Evolutionary conservation across 2,329 filamentous ascomycete species (phyloP).

Genomic region (Acrocalymma vagum): DNA sequence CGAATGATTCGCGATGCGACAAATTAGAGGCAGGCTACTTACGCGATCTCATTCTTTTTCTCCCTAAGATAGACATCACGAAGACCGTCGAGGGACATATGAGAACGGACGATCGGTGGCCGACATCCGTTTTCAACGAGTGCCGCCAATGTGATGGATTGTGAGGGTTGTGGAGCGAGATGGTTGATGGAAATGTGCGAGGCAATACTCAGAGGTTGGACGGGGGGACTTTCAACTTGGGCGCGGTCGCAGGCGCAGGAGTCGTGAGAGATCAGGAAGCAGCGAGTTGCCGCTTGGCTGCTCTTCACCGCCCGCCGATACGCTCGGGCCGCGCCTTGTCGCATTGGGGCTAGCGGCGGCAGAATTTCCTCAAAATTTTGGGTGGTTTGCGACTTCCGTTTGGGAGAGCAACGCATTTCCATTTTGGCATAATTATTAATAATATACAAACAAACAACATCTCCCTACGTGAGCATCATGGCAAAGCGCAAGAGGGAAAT

Average conservation of each 20-base stretch:
- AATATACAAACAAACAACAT: too few species aligned
- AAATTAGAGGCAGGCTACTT: slow-evolving; percentile 45
- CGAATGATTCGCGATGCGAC: slow-evolving; percentile 37
- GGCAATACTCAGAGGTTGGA: slow-evolving; percentile 37
- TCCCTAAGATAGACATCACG: slow-evolving; percentile 50
- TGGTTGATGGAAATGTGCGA: slow-evolving; percentile 45
- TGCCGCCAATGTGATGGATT: slow-evolving; percentile 51
- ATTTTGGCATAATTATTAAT: slow-evolving; percentile 9
- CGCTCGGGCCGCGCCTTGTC: slow-evolving; percentile 23
- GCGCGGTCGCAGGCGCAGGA: too few species aligned
- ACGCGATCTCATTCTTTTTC: slow-evolving; percentile 55
- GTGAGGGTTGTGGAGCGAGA: slow-evolving; percentile 31
- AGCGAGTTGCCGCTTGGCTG: slow-evolving; percentile 25
- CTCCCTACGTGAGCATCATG: too few species aligned
- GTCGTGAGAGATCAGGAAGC: slow-evolving; percentile 36
- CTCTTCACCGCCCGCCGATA: slow-evolving; percentile 25
- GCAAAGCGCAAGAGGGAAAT: slow-evolving; percentile 46
- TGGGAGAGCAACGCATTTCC: slow-evolving; percentile 19
- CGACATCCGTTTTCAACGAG: slow-evolving; percentile 59
- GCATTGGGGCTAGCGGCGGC: slow-evolving; percentile 31
- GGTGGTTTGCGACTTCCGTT: slow-evolving; percentile 19
- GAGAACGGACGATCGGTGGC: slow-evolving; percentile 48
- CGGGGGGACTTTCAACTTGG: slow-evolving; percentile 34
- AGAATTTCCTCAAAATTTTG: slow-evolving; percentile 29
- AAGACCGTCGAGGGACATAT: slow-evolving; percentile 58